Evolutionary conservation across 768 basidiomycete genomes (phyloP), one percentile per base, ranked within the genome.

Genomic region (Lenzites betulinus): DNA sequence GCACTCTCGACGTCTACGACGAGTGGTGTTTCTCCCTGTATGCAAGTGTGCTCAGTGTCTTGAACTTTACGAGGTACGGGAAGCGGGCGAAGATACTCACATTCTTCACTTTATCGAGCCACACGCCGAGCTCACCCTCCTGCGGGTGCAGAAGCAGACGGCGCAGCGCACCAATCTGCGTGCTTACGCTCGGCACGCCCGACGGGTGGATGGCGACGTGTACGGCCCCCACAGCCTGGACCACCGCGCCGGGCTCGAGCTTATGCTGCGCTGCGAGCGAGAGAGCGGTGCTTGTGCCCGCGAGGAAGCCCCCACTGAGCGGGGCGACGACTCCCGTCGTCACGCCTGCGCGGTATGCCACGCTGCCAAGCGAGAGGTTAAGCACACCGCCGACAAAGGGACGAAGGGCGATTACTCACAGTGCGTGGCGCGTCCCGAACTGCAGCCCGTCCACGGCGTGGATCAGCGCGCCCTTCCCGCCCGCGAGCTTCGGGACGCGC

Each of bases 291-390:
- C 86, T 83, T 36, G 92, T 68, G 0, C 93, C 93, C 0, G 77
- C 71, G 35, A 91, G 69, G 64, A 91, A 82, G 7, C 87, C 83
- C 6, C 51, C 20, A 2, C 83, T 78, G 7, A 74, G 68, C 0
- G 92, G 93, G 0, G 86, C 81, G 0, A 81, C 78, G 16, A 94
- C 77, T 1, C 81, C 89, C 1, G 79, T 81, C 1, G 90, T 91
- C 2, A 95, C 88, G 4, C 93, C 92, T 7, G 79, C 73, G 20
- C 84, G 83, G 67, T 92, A 90, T 0, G 92, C 90, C 39, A 90
- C 68, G 33, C 91, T 93, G 65, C 35, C 28, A 8, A 28, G 15
- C 38, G 15, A 16, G 38, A 39, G 3, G 7, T 5, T 4, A 39
- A 3, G 30, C 8, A 67, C 77, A 63, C n/a, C n/a, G n/a, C n/a